These are phyloP conservation scores for Thalassia testudinum DNA, from an alignment of 116 monocot genomes.

Conservation along the genomic window DNA sequence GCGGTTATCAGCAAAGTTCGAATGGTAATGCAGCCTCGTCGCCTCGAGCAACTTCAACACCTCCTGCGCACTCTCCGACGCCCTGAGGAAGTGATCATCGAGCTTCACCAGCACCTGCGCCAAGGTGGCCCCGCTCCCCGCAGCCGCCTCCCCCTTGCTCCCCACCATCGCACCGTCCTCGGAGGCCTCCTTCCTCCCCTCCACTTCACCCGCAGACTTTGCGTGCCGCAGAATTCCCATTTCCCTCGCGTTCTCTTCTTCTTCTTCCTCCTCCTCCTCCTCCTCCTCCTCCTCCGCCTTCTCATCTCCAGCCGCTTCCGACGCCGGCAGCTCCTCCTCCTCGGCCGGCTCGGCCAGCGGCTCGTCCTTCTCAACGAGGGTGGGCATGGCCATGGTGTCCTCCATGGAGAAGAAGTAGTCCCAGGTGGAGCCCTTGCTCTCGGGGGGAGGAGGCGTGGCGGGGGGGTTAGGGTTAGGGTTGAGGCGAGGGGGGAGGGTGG, in stretches of 20 bases:
- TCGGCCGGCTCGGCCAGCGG: not conserved
- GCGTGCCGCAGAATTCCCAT: slow-evolving; percentile 1
- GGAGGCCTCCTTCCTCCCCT: too few species aligned
- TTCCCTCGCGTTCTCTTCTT: not conserved
- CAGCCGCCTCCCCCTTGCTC: slow-evolving; percentile 32
- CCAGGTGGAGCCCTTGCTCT: slow-evolving; percentile 27
- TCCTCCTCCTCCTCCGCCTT: slow-evolving; percentile 5
- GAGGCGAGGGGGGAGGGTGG: not conserved
- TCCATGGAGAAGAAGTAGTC: slow-evolving; percentile 69
- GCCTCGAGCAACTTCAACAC: slow-evolving; percentile 87
- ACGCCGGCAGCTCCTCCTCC: too few species aligned
- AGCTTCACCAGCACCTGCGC: slow-evolving; percentile 40
- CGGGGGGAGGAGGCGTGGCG: slow-evolving; percentile 6
- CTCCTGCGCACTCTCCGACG: slow-evolving; percentile 61
- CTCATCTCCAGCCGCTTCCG: too few species aligned
- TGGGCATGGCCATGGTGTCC: slow-evolving; percentile 19
- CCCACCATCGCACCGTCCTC: slow-evolving; percentile 13
- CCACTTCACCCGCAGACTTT: not conserved
- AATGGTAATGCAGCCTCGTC: slow-evolving; percentile 84
- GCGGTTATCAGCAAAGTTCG: slow-evolving; percentile 81
- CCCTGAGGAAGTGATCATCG: slow-evolving; percentile 86
- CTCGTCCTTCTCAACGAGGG: slow-evolving; percentile 9
- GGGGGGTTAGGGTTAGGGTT: not conserved
- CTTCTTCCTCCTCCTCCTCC: not conserved
- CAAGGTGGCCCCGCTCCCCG: slow-evolving; percentile 2